A percentile compares a stretch with the other conserved stretches of the same genome.
Conservation (phyloP, 2,329 filamentous ascomycete species). For the Trichoderma afroharzianum region DNA sequence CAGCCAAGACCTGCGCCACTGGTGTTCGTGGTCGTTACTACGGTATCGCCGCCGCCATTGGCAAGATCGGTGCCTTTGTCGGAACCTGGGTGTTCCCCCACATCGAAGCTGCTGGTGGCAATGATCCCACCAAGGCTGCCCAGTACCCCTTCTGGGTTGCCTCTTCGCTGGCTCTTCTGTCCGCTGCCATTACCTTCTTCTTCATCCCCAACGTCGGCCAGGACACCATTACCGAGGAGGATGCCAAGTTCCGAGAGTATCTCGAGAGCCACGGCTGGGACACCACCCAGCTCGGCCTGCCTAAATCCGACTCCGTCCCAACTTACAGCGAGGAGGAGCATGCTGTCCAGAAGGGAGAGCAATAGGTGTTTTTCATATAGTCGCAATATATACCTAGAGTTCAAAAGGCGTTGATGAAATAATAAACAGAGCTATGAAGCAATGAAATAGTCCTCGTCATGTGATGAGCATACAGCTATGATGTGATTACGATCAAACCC, state of each 20-base stretch:
- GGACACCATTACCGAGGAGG: constrained; percentile 79
- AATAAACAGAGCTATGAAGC: not conserved
- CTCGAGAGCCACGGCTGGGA: constrained; percentile 75
- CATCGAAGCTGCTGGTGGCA: constrained; percentile 58
- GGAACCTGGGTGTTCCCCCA: constrained; percentile 80
- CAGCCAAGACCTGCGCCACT: constrained; percentile 83
- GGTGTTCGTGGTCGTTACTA: constrained; percentile 76
- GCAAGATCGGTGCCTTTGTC: constrained; percentile 80
- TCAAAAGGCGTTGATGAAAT: not conserved
- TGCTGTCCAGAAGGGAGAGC: constrained; percentile 3
- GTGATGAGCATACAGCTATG: not conserved
- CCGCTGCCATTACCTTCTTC: constrained; percentile 56
- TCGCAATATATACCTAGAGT: not conserved
- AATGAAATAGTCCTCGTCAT: not conserved
- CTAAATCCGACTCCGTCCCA: constrained; percentile 15
- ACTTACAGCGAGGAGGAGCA: constrained; percentile 14
- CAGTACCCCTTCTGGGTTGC: constrained; percentile 93
- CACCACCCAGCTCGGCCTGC: constrained; percentile 51
- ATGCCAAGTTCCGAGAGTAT: constrained; percentile 70
- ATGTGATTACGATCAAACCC: not conserved
- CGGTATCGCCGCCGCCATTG: constrained; percentile 66
- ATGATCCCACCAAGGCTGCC: constrained; percentile 54
- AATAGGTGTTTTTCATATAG: not conserved
- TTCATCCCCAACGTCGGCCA: constrained; percentile 74
- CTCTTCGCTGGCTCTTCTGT: constrained; percentile 71